Conservation (phyloP, 2,329 filamentous ascomycete genomes). For the Xylariaceae sp. region DNA sequence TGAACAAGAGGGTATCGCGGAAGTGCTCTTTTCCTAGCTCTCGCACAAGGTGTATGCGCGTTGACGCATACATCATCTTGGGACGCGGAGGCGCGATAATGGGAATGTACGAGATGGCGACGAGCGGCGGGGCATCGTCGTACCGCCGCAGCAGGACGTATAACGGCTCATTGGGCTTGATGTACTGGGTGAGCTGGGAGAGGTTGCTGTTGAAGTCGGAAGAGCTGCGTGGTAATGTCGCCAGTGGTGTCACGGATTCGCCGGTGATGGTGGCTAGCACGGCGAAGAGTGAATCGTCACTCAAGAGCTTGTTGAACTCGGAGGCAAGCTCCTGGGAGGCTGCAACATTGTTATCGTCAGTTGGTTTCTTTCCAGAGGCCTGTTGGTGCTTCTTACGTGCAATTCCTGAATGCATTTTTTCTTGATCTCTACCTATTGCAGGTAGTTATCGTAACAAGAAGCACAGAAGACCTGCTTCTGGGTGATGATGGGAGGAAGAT, state of each 20-base stretch:
- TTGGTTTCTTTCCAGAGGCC: background rate
- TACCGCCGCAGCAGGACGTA: constrained; percentile 73
- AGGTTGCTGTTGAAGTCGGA: constrained; percentile 63
- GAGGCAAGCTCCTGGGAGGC: constrained; percentile 74
- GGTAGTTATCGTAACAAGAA: no score
- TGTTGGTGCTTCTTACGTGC: constrained; percentile 49
- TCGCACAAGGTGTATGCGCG: constrained; percentile 68
- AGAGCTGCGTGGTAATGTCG: constrained; percentile 49
- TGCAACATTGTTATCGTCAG: constrained; percentile 29
- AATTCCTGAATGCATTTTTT: constrained; percentile 77
- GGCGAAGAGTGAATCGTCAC: constrained; percentile 58
- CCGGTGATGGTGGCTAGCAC: constrained; percentile 67
- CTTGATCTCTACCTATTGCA: no score
- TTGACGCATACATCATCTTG: constrained; percentile 83
- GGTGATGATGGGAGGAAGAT: no score
- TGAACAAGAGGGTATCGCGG: constrained; percentile 70
- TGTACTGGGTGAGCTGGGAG: constrained; percentile 54
- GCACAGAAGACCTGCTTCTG: no score
- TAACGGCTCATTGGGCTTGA: constrained; percentile 63
- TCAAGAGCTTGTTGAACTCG: constrained; percentile 67
- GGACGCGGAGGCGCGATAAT: constrained; percentile 74
- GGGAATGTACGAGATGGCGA: constrained; percentile 75
- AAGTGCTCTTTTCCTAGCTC: constrained; percentile 79
- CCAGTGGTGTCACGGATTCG: constrained; percentile 63
- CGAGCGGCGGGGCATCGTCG: constrained; percentile 52